Conservation (phyloP, 805 yeast genomes). For the Yamadazyma olivae region DNA sequence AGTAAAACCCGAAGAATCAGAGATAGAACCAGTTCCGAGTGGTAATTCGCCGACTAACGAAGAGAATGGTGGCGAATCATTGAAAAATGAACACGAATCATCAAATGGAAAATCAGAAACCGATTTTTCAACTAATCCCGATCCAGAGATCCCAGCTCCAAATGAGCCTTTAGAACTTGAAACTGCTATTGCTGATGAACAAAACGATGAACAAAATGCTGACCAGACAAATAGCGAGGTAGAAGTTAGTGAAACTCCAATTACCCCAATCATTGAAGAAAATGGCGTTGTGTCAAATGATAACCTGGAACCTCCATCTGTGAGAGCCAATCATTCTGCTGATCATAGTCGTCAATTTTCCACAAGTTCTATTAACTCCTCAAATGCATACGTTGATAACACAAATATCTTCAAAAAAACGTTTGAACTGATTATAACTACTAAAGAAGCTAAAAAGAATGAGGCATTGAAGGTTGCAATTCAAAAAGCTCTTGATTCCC, state of each 20-base stretch:
- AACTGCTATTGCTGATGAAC: too few species aligned
- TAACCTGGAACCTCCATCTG: slow-evolving; percentile 8
- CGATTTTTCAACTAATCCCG: neutral
- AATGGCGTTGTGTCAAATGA: neutral
- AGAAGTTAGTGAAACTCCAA: neutral
- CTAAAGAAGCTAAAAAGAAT: slow-evolving; percentile 61
- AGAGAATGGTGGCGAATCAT: neutral
- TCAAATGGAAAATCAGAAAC: neutral
- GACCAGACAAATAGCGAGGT: neutral
- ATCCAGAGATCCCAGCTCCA: neutral
- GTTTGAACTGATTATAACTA: slow-evolving; percentile 51
- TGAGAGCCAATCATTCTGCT: neutral
- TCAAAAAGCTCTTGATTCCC: slow-evolving; percentile 40
- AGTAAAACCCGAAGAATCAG: neutral
- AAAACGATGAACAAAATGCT: neutral
- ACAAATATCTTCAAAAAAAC: slow-evolving; percentile 46
- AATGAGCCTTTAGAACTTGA: too few species aligned
- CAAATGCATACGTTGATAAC: slow-evolving; percentile 21
- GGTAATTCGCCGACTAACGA: neutral
- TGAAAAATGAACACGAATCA: neutral
- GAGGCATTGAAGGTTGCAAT: slow-evolving; percentile 34
- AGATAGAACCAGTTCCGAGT: slow-evolving; percentile 2
- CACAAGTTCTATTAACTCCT: slow-evolving; percentile 12
- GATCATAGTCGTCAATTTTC: slow-evolving; percentile 16
- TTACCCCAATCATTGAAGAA: neutral